Base-by-base conservation (phyloP, 176 grass and related monocot species). In the Metroxylon sagu region DNA sequence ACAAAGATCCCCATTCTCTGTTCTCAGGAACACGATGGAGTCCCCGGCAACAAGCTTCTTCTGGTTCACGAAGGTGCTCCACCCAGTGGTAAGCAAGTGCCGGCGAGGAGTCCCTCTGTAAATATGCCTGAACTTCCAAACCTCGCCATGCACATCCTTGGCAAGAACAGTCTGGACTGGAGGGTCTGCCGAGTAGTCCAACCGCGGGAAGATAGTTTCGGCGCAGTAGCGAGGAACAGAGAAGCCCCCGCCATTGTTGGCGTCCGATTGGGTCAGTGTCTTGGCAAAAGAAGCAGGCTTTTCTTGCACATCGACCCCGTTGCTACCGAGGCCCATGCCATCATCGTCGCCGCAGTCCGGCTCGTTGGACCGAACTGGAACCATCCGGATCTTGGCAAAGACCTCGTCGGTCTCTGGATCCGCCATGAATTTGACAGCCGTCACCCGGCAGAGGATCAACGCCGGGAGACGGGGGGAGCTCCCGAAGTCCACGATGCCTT, bases 51-150 rank as follows among this genome's bases (percentile, higher is more conserved):
- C 76, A 26, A 98, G 84, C 50, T 83, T 88, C 78, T 98, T 98
- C 49, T 68, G 70, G 84, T 71, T 79, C 17, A 98, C 93, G 69
- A 98, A 98, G 23, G 54, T 76, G 67, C 87, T 92, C 93, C 93
- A 98, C 0, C 93, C 93, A 0, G 93, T 92, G 54, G 93, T 98
- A 74, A 98, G 84, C 57, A 98, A 72, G 65, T 98, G 87, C 14
- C 87, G 72, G 26, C 87, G 84, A 27, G 93, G 93, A 4, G 87
- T 98, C 60, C 93, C 93, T n/a, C 93, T 80, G 78, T 85, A 98
- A 50, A 98, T 88, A 79, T 98, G 93, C 14, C 93, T 77, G 69
- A 98, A 98, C 65, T 66, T 88, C 87, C 88, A 98, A 29, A 82
- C 72, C 19, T 48, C 84, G 12, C 93, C 81, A 72, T 92, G 87